phyloP scores from a whole-genome alignment of 495 filamentous ascomycete genomes.

The Choiromyces venosus region DNA sequence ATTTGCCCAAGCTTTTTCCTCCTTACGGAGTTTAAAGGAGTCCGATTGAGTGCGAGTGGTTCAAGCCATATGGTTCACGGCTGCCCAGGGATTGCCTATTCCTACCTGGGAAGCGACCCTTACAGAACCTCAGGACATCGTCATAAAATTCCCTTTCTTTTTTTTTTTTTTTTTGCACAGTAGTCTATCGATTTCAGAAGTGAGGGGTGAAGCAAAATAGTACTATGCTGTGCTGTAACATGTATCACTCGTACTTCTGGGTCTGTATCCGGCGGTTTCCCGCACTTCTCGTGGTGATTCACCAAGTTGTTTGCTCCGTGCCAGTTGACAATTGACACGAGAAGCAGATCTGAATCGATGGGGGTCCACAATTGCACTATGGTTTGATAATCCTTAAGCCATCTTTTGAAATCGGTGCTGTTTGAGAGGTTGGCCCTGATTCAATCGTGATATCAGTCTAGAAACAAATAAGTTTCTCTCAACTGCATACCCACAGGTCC shows the following conservation, averaged over 20 bases:
- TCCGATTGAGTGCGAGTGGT: not conserved
- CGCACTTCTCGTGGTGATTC: not conserved
- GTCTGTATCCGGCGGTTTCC: not conserved
- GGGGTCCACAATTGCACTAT: not conserved
- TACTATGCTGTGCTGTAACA: not conserved
- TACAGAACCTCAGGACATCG: not conserved
- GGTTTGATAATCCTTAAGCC: not conserved
- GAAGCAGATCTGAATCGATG: not conserved
- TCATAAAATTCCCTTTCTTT: not conserved
- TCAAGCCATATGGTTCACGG: not conserved
- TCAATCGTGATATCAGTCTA: not conserved
- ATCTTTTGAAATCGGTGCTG: not conserved
- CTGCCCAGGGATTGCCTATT: not conserved
- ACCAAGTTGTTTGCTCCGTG: not conserved
- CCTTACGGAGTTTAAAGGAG: not conserved
- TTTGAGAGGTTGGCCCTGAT: not conserved
- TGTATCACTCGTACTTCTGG: not conserved
- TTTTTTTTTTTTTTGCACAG: not conserved
- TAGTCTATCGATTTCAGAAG: not conserved
- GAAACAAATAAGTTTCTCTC: not conserved
- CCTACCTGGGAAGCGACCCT: not conserved
- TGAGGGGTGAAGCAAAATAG: not conserved
- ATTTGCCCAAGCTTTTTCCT: not conserved
- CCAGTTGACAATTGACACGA: constrained; percentile 1
- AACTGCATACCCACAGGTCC: not conserved